Evolutionary conservation across 129 eudicot genomes (phyloP), one percentile per base, ranked within the genome.

Genomic region (Helianthus tuberosus): DNA sequence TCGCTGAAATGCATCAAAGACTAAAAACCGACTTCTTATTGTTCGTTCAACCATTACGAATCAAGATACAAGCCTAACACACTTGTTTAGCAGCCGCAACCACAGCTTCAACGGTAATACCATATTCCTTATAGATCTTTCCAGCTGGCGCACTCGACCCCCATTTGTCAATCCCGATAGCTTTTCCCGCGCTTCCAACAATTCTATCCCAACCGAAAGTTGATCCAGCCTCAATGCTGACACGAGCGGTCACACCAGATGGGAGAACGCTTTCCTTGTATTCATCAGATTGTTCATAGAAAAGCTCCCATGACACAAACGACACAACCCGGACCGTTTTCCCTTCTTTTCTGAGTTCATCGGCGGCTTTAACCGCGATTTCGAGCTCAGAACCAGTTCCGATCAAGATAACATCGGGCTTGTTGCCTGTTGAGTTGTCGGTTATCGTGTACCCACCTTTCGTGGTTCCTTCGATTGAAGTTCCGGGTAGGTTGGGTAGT

Each of bases 71-170:
- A 41, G 65, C 29, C 81, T 77, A 77, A 48, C 49, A 62, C 65
- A 79, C 68, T 54, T 66, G 67, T 72, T 90, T 93, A 8, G 98
- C 98, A 43, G 97, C 97, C 14, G 89, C 97, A 36, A 90, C 50
- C 58, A 93, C 96, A 44, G 93, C 97, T 79, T 90, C 98, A n/a
- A 77, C 84, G 3, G 98, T 90, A 8, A 93, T 84, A 57, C 98
- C 98, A 25, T 82, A 90, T 78, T 90, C 98, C 86, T 90, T 88
- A 84, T 93, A 93, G 38, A 90, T 88, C 67, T 79, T 93, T 5
- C 85, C 87, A 1, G 98, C 98, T 55, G 97, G 98, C 27, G 98
- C 98, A 86, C 96, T 90, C 2, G 98, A 90, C 36, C 98, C 98
- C 52, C 86, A 93, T 51, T 79, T 76, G 57, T 90, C 98, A 55